phyloP scores from a whole-genome alignment of 1,139 yeast genomes.

The Pichia sp. region DNA sequence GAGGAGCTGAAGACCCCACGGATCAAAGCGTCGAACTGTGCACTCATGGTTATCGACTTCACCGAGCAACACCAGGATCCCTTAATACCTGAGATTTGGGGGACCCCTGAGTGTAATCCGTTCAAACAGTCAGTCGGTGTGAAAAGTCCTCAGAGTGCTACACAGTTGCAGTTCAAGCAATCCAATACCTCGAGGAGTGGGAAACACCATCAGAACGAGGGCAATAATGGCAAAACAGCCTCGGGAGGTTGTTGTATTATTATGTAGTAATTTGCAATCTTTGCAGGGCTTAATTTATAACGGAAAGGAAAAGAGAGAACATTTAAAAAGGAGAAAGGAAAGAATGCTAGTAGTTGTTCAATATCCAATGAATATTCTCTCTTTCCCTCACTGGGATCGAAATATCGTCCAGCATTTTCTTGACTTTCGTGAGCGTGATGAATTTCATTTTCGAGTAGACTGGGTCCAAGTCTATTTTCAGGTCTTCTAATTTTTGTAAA shows the following conservation, averaged over 20 bases:
- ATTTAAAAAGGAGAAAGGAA: not conserved
- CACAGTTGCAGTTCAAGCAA: not conserved
- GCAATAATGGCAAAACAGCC: constrained; percentile 4
- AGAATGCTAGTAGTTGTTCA: constrained; percentile 5
- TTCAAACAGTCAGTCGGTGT: constrained; percentile 29
- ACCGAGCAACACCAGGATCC: constrained; percentile 45
- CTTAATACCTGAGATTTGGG: constrained; percentile 45
- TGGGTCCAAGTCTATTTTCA: constrained; percentile 26
- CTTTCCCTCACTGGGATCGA: constrained; percentile 19
- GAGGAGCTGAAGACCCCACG: constrained; percentile 54
- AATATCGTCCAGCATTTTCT: constrained; percentile 4
- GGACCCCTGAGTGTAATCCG: constrained; percentile 34
- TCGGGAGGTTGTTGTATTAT: constrained; percentile 41
- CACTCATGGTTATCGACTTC: constrained; percentile 43
- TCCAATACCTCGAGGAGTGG: not conserved
- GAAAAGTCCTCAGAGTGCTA: constrained; percentile 17
- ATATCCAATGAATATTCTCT: constrained; percentile 18
- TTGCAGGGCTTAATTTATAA: not conserved
- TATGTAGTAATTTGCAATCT: constrained; percentile 23
- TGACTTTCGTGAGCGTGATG: constrained; percentile 18
- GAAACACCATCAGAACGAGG: not conserved
- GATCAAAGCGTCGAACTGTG: constrained; percentile 65
- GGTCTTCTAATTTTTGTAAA: constrained; percentile 34
- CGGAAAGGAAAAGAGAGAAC: no score
- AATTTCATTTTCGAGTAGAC: constrained; percentile 35